phyloP scores from a whole-genome alignment of 345 rosid species.

The Pugionium cornutum region DNA sequence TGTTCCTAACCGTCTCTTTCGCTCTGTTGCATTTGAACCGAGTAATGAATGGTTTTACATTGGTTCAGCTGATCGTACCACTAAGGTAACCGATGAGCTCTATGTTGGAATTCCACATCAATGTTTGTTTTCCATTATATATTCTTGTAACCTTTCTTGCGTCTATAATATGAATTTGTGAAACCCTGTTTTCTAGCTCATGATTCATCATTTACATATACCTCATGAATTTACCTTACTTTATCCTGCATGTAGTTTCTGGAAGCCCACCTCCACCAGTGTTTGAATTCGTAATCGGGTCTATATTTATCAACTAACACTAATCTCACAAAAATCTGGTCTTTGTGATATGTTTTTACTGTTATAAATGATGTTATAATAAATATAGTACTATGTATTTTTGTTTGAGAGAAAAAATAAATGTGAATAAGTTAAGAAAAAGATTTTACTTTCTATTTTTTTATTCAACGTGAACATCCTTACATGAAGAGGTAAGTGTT shows the following conservation, averaged over 20 bases:
- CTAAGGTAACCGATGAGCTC: conserved; percentile 54
- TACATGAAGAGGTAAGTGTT: too few species aligned
- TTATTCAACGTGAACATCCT: too few species aligned
- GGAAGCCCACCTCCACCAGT: too few species aligned
- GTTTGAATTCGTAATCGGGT: too few species aligned
- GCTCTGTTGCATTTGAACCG: conserved; percentile 92
- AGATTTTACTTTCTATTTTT: too few species aligned
- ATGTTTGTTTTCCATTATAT: background rate
- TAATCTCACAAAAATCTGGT: conserved; percentile 3
- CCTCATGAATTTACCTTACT: background rate
- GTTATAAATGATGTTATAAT: too few species aligned
- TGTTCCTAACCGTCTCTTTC: conserved; percentile 30
- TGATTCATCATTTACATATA: conserved; percentile 3
- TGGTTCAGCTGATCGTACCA: conserved; percentile 94
- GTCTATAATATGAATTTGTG: background rate
- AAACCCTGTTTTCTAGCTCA: background rate
- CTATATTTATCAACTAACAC: background rate
- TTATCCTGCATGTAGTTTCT: background rate
- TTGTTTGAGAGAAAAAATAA: too few species aligned
- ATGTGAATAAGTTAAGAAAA: too few species aligned
- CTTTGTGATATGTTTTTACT: background rate
- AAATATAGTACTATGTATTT: too few species aligned
- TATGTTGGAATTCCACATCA: background rate
- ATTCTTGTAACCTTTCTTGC: conserved; percentile 7
- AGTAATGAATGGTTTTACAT: conserved; percentile 93